These are phyloP conservation scores for Prunus yedoensis DNA, from an alignment of 331 rosid genomes.

Conservation along the genomic window DNA sequence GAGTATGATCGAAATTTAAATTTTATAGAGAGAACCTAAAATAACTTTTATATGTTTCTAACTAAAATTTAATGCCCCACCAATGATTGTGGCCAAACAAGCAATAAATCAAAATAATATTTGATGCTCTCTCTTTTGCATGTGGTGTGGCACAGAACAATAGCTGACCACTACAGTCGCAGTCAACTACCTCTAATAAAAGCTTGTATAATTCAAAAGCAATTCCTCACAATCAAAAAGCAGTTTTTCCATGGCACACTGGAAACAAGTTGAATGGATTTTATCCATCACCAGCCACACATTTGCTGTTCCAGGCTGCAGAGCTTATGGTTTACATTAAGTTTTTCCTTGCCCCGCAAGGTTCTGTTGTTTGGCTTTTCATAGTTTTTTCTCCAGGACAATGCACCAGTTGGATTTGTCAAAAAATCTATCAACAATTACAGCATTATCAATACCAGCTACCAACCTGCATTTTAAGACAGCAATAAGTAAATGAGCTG, in stretches of 20 bases:
- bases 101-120: no score
- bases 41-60: no score
- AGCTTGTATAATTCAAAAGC: background rate
- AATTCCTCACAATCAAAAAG: background rate
- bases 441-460: constrained; percentile 60
- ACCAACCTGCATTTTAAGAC: constrained; percentile 53
- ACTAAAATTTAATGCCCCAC: no score
- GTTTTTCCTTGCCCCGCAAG: background rate
- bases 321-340: background rate
- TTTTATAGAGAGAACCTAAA: no score
- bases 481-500: constrained; percentile 16
- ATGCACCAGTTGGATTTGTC: constrained; percentile 95
- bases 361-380: constrained; percentile 11
- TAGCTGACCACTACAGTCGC: background rate
- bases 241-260: constrained; percentile 1
- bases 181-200: constrained; percentile 5
- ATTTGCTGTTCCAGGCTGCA: constrained; percentile 10
- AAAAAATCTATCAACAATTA: constrained; percentile 72
- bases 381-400: constrained; percentile 68
- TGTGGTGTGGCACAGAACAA: background rate
- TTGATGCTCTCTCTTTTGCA: background rate
- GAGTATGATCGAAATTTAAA: no score
- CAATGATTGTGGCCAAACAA: no score
- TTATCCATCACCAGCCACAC: background rate
- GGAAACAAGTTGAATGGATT: background rate